Percentiles rank a stretch among this genome's conserved stretches.
These are phyloP conservation scores for Acacia crassicarpa DNA, from an alignment of 306 rosid species.

Conservation along the genomic window DNA sequence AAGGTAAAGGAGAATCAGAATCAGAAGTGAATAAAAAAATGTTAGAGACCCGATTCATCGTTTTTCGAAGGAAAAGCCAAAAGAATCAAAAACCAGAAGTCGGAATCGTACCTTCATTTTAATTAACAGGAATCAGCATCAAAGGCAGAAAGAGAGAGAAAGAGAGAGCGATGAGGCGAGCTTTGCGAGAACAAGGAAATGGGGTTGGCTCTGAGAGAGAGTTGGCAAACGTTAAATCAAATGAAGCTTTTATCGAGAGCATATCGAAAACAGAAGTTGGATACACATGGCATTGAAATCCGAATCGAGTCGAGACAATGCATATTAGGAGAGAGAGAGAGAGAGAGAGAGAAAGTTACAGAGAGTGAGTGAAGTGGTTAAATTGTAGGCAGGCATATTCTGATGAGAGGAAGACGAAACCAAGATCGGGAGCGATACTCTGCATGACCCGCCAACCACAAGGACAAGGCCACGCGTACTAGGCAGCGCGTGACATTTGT, in stretches of 20 bases:
- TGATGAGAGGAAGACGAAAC: not conserved
- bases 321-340: constrained; percentile 12
- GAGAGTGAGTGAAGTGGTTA: not conserved
- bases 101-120: constrained; percentile 70
- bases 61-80: not conserved
- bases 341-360: constrained; percentile 1
- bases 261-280: constrained; percentile 10
- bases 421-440: not conserved
- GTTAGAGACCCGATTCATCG: not conserved
- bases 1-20: constrained; percentile 41
- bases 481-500: not conserved
- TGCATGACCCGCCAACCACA: too few relatives aligned
- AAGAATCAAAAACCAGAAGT: constrained; percentile 32
- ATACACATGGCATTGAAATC: not conserved
- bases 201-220: not conserved
- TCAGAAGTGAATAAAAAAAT: constrained; percentile 28
- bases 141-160: constrained; percentile 1
- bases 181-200: constrained; percentile 1
- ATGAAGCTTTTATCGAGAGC: constrained; percentile 34
- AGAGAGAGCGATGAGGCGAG: not conserved
- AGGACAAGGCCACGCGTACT: not conserved
- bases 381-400: not conserved
- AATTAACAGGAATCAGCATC: constrained; percentile 23
- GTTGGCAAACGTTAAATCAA: constrained; percentile 28
- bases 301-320: not conserved